Conservation (phyloP, 1,139 yeast species). For the Blastobotrys persicus region DNA sequence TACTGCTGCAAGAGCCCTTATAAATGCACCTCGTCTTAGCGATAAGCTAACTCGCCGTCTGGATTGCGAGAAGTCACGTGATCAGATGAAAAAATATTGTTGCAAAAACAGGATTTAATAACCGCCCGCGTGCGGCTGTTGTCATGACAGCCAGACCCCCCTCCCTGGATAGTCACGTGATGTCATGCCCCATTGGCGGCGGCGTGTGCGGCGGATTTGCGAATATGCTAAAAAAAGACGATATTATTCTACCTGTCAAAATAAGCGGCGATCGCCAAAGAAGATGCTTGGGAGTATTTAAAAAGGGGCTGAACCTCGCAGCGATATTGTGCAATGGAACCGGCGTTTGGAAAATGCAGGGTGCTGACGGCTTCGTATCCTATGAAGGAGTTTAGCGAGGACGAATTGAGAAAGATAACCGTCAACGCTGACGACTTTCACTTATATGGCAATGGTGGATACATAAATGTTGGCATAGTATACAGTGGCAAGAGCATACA, state of each 20-base stretch:
- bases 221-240: no score
- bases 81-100: not conserved
- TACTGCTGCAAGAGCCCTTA: not conserved
- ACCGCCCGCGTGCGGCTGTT: not conserved
- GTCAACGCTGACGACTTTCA: not conserved
- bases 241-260: no score
- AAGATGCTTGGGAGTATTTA: not conserved
- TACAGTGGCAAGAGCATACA: not conserved
- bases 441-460: not conserved
- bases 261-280: no score
- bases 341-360: not conserved
- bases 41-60: conserved; percentile 2
- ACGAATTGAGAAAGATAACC: not conserved
- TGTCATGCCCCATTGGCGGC: no score
- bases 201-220: no score
- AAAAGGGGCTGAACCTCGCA: not conserved
- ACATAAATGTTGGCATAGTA: not conserved
- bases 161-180: no score
- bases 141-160: not conserved
- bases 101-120: no score
- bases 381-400: not conserved
- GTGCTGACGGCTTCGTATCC: not conserved
- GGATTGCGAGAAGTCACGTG: conserved; percentile 10
- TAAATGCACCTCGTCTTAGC: not conserved
- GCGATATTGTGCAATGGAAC: not conserved